Base-by-base conservation (phyloP, 2,329 filamentous ascomycete genomes). In the Arachnopeziza araneosa region DNA sequence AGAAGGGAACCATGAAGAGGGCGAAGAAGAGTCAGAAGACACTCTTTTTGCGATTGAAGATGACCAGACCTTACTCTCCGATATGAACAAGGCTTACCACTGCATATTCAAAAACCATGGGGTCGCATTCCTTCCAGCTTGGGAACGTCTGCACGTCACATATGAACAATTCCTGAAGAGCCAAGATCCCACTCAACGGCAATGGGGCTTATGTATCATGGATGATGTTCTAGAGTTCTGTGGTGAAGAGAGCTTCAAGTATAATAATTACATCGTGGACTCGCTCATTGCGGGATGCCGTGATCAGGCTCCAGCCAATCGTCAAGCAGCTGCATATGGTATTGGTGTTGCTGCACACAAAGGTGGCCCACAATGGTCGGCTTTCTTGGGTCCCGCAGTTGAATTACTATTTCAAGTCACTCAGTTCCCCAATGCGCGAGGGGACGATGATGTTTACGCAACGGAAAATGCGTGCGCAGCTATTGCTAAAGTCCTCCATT, bases 11-110 rank as follows among this genome's bases (percentile, higher is more conserved):
- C 85, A 87, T 2, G 92, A 96, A 57, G 93, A 98, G 60, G 93
- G 88, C 19, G 93, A 97, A 66, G 93, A 97, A 70, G 88, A 95
- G 61, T 88, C 88, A 19, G 90, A 97, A 68, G 93, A 97, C 56
- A 84, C 88, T 52, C 81, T 96, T 32, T 89, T 96, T 68, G 95
- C 93, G 14, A 93, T 99, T 54, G 95, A 99, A 74, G 95, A 99
- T 68, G 95, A 99, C 72, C 93, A 98, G 76, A 96, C 92, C 23
- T 82, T 99, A 21, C 83, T 99, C 51, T 96, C 93, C 1, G 95
- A 99, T 72, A 99, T 99, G 95, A 99, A 99, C 84, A 99, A 99
- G 80, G 93, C 95, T 0, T 99, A 96, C 83, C 95, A 99, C 76
- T 93, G 92, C 62, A 91, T 99, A 66, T 99, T 99, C 83, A 98